Base-by-base conservation (phyloP, 176 grass and related monocot genomes). In the Aegilops sharonensis region DNA sequence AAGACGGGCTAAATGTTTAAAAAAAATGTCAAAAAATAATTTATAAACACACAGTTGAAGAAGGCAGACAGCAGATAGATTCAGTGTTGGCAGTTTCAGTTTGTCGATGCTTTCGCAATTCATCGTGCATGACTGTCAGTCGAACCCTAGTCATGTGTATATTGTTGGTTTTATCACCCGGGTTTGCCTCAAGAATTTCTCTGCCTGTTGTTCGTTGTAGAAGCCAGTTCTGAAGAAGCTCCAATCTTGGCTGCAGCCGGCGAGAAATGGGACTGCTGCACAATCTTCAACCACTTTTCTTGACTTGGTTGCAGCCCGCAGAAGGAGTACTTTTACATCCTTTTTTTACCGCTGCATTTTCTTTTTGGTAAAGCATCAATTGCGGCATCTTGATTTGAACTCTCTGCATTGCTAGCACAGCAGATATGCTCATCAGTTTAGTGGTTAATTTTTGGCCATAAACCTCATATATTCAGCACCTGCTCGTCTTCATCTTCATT, bases 61-160 rank as follows among this genome's bases (percentile, higher is more conserved):
- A 74, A 6, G 50, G 75, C 36, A 45, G 31, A 48, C 20, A 80
- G 57, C 42, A 43, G 42, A 57, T 83, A 68, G 34, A 66, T 66
- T 15, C 70, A 76, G 85, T 37, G 60, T 74, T 79, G 37, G 80
- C 72, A 21, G 57, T 47, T 79, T 65, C 25, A n/a, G 20, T 74
- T 6, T 45, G 35, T 74, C 5, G 9, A 77, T 83, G 8, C 13
- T 66, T 57, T 47, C 45, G 64, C 50, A 30, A n/a, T 82, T 40
- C 15, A 76, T 80, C 34, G 9, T 90, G 57, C 66, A 39, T 1
- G 4, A 5, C 45, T 47, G n/a, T 73, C 70, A 9, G 39, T 9
- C 68, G 31, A 83, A 83, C 84, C 85, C 81, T 87, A 80, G 65
- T 56, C 15, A 5, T 64, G 59, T 66, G 15, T 27, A 54, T 59